Base-by-base conservation (phyloP, 116 monocot species). In the Phalaenopsis hybrid region DNA sequence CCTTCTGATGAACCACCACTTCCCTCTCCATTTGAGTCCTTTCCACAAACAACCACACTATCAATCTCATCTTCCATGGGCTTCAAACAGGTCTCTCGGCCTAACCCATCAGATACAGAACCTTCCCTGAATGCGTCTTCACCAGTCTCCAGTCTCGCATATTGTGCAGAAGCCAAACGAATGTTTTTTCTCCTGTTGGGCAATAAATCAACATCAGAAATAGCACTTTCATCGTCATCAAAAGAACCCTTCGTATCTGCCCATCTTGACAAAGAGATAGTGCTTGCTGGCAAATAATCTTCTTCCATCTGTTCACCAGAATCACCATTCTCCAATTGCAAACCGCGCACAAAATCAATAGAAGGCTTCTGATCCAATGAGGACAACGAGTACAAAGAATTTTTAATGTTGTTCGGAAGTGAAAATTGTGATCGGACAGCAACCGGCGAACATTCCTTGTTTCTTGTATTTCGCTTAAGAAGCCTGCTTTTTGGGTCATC, bases 181-280 rank as follows among this genome's bases (percentile, higher is more conserved):
- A 13, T 77, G 67, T 37, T 82, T 57, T 25, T 82, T 58, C 69
- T 88, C 67, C 67, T 85, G 44, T 18, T 80, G 1, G 45, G 49
- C 18, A 69, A 77, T 59, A 63, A 28, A 41, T 52, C 77, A 41
- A 61, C 80, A 41, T 65, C 37, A 18, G 20, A 18, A n/a, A 7
- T 59, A 34, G 78, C 82, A 44, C 51, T 59, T 73, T 84, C 80
- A 74, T 86, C 83, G 70, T 74, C 72, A 12, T 82, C 86, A n/a
- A 75, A 8, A 2, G 43, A 45, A 46, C 46, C 44, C 6, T 75
- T 75, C 1, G 6, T 37, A 72, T 72, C 41, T 16, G 89, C 89
- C 89, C 89, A 89, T 67, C 89, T 57, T 45, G 89, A 89, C 49
- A 79, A 80, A 72, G 86, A 84, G 51, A 89, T 86, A 33, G 79